A percentile compares a stretch with the other conserved stretches of the same genome.
Conservation (phyloP, 257 asterid genomes). For the Phtheirospermum japonicum region DNA sequence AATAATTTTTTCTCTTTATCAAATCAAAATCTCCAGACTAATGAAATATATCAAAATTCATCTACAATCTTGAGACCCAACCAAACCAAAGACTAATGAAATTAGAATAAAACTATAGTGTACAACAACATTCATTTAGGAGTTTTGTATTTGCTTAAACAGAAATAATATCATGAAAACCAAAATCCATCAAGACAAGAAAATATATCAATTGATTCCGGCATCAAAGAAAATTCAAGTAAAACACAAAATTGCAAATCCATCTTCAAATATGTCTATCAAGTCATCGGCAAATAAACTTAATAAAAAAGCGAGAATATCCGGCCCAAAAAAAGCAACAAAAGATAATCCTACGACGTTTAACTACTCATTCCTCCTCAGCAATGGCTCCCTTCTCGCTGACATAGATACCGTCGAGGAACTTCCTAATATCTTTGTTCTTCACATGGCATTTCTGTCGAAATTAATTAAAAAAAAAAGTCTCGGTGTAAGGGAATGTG, state of each 20-base stretch:
- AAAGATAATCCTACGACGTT: conserved; percentile 4
- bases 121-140: too few species aligned
- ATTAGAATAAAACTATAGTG: too few species aligned
- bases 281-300: conserved; percentile 21
- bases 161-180: not conserved
- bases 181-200: not conserved
- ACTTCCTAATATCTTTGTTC: conserved; percentile 83
- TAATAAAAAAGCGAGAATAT: conserved; percentile 1
- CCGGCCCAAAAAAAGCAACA: conserved; percentile 11
- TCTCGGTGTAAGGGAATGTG: not conserved
- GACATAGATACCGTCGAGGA: conserved; percentile 82
- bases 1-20: too few species aligned
- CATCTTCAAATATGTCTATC: conserved; percentile 20
- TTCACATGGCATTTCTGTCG: conserved; percentile 80
- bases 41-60: too few species aligned
- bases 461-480: not conserved
- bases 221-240: not conserved
- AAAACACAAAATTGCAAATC: conserved; percentile 31
- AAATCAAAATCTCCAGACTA: too few species aligned
- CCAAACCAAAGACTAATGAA: too few species aligned
- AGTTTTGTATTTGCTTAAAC: too few species aligned
- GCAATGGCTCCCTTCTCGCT: conserved; percentile 75
- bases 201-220: not conserved
- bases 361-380: conserved; percentile 44
- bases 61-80: too few species aligned